These are phyloP conservation scores for Puccinia hordei DNA, from an alignment of 1,284 basidiomycete genomes.

Conservation along the genomic window DNA sequence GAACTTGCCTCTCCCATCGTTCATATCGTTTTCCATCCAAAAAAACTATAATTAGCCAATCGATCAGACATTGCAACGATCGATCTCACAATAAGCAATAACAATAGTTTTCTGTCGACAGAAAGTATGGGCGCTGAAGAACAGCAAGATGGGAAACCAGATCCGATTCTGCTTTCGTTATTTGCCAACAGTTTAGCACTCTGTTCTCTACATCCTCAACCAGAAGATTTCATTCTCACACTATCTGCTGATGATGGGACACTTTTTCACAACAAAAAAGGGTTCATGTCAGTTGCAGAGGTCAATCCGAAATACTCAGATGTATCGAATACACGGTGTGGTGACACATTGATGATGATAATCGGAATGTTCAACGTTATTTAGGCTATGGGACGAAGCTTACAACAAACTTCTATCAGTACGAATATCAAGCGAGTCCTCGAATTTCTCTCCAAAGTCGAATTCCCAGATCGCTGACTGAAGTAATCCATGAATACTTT, in stretches of 20 bases:
- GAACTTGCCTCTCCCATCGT: too few species aligned
- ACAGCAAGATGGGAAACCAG: slow-evolving; percentile 62
- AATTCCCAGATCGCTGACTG: neutral
- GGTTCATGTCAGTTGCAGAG: slow-evolving; percentile 50
- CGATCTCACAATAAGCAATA: neutral
- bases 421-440: slow-evolving; percentile 67
- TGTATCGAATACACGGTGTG: neutral
- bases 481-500: neutral
- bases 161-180: slow-evolving; percentile 82
- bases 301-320: slow-evolving; percentile 8
- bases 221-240: neutral
- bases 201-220: neutral
- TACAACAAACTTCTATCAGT: slow-evolving; percentile 85
- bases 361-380: neutral
- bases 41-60: too few species aligned
- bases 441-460: neutral
- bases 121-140: neutral
- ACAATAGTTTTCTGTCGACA: neutral
- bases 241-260: neutral
- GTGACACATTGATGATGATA: neutral
- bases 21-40: too few species aligned
- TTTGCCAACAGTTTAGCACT: slow-evolving; percentile 74
- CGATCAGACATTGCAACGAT: neutral
- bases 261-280: slow-evolving; percentile 11
- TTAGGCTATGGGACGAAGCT: slow-evolving; percentile 85